Conservation (phyloP, 2,329 filamentous ascomycete genomes). For the Phialophora tarda region DNA sequence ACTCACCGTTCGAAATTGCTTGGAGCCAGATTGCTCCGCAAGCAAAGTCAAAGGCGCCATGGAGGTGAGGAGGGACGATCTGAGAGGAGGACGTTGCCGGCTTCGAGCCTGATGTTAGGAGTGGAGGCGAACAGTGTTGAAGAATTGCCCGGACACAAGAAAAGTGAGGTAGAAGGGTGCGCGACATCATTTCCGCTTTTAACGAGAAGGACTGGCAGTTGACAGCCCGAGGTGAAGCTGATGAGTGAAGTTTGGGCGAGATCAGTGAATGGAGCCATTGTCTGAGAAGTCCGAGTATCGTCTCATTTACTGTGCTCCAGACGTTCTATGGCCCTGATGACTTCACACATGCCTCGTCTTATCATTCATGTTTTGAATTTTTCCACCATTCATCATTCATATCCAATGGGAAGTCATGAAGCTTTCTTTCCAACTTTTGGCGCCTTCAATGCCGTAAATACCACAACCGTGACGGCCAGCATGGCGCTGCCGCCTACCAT, state of each 20-base stretch:
- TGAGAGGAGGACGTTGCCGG: neutral
- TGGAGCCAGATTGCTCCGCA: neutral
- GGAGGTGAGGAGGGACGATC: neutral
- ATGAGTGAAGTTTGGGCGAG: neutral
- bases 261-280: neutral
- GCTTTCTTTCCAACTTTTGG: slow-evolving; percentile 23
- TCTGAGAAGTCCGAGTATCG: neutral
- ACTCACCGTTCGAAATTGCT: neutral
- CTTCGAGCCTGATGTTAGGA: neutral
- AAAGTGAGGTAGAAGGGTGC: neutral
- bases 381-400: slow-evolving; percentile 3
- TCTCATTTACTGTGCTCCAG: neutral
- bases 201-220: neutral
- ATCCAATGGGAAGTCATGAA: neutral
- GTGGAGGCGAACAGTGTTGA: neutral
- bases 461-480: slow-evolving; percentile 61
- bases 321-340: neutral
- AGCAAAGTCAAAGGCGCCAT: neutral
- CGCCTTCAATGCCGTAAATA: slow-evolving; percentile 31
- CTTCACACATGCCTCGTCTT: neutral
- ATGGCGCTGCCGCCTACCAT: slow-evolving; percentile 80
- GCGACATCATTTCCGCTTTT: neutral
- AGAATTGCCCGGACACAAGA: neutral
- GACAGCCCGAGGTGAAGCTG: neutral
- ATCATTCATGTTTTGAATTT: neutral